Conservation (phyloP, 495 filamentous ascomycete genomes). For the Daldinia vernicosa region DNA sequence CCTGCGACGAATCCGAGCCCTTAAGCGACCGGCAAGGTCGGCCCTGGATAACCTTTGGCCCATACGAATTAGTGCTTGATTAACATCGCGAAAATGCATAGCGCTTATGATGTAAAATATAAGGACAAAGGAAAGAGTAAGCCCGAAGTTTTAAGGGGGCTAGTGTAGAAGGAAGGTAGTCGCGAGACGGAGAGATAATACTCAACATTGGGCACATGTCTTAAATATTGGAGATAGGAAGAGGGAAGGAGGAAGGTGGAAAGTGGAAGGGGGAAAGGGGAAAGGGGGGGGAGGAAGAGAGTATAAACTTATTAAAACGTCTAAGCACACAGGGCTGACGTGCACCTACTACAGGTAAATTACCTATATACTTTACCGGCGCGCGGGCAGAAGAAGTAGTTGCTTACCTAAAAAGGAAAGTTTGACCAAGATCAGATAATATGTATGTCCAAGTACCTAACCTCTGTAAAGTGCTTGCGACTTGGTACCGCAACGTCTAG, state of each 20-base stretch:
- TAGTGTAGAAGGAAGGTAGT: neutral
- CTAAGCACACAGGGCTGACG: neutral
- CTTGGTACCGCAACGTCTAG: neutral
- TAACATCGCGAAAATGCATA: neutral
- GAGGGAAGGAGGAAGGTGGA: neutral
- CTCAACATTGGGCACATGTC: neutral
- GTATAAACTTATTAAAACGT: neutral
- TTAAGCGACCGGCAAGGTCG: neutral
- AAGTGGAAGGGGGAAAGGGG: neutral
- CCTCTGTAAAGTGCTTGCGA: neutral
- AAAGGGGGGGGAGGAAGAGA: neutral
- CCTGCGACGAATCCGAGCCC: neutral
- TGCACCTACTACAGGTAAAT: no score
- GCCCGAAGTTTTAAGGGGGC: neutral
- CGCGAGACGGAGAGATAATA: neutral
- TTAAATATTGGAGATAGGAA: neutral
- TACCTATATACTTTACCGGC: no score
- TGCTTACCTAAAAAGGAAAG: constrained; percentile 2
- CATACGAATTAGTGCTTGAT: neutral
- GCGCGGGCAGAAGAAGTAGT: neutral
- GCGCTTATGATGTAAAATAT: neutral
- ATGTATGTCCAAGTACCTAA: neutral
- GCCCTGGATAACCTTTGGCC: neutral
- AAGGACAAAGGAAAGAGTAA: neutral
- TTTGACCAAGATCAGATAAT: neutral